phyloP scores from a whole-genome alignment of 2,329 filamentous ascomycete species.

The Colletotrichum phormii region DNA sequence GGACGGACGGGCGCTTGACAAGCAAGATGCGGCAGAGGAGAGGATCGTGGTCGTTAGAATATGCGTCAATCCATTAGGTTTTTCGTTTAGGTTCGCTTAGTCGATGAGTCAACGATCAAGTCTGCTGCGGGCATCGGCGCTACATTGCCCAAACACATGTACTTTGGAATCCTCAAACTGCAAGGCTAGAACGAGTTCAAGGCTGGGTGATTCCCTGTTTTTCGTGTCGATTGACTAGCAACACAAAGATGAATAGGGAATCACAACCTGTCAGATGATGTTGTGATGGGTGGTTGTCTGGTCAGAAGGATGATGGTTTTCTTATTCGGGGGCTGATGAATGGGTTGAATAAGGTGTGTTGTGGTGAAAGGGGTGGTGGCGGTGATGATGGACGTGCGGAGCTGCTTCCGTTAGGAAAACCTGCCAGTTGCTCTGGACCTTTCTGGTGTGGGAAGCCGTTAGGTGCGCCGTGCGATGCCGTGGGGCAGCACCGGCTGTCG shows the following conservation, averaged over 20 bases:
- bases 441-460: neutral
- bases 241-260: neutral
- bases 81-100: neutral
- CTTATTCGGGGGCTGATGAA: neutral
- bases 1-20: neutral
- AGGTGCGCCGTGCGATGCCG: neutral
- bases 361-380: neutral
- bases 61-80: neutral
- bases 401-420: neutral
- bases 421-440: neutral
- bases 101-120: neutral
- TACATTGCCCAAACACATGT: neutral
- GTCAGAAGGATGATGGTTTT: neutral
- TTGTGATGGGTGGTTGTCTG: neutral
- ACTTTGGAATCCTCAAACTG: neutral
- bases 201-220: neutral
- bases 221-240: neutral
- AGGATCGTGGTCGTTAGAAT: neutral
- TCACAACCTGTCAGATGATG: neutral
- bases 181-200: neutral
- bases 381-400: neutral
- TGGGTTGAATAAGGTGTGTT: neutral
- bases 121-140: neutral
- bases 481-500: neutral
- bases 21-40: neutral